A percentile compares a stretch with the other conserved stretches of the same genome.
Conservation (phyloP, 257 asterid genomes). For the Solanum verrucosum region DNA sequence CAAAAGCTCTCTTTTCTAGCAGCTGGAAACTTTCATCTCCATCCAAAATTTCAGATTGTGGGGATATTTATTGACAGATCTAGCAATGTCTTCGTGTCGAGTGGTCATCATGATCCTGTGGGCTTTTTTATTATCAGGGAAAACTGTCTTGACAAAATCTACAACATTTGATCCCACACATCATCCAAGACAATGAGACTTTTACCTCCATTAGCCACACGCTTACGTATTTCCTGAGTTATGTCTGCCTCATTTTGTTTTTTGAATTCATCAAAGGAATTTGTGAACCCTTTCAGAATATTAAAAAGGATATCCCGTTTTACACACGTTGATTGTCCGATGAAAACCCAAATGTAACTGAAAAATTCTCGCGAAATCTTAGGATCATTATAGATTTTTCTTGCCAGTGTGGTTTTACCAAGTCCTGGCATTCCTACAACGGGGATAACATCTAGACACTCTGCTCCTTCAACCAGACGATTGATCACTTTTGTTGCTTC, state of each 20-base stretch:
- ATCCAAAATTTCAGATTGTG: slow-evolving; percentile 17
- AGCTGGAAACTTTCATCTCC: slow-evolving; percentile 14
- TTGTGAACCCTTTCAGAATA: slow-evolving; percentile 2
- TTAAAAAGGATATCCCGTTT: not conserved
- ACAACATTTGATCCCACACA: slow-evolving; percentile 20
- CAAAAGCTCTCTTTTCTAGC: slow-evolving; percentile 23
- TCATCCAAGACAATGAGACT: slow-evolving; percentile 5
- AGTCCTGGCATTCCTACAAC: slow-evolving; percentile 33
- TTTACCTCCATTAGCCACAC: not conserved
- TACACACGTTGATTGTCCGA: slow-evolving; percentile 4
- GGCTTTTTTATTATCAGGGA: not conserved
- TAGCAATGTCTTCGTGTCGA: slow-evolving; percentile 12
- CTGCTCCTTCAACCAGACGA: slow-evolving; percentile 3
- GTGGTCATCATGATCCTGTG: slow-evolving; percentile 34
- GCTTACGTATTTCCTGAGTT: not conserved
- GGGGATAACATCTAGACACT: slow-evolving; percentile 14
- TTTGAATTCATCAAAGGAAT: not conserved
- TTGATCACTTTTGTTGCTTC: slow-evolving; percentile 6
- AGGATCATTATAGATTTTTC: too few relatives aligned
- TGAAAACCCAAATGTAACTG: slow-evolving; percentile 17
- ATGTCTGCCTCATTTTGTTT: not conserved
- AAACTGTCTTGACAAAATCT: slow-evolving; percentile 17
- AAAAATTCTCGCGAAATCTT: slow-evolving; percentile 8
- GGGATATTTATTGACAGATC: slow-evolving; percentile 3
- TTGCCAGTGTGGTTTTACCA: slow-evolving; percentile 18